Percentiles rank a stretch among this genome's conserved stretches.
These are phyloP conservation scores for Cercospora janseana DNA, from an alignment of 2,329 filamentous ascomycete species.

Conservation along the genomic window DNA sequence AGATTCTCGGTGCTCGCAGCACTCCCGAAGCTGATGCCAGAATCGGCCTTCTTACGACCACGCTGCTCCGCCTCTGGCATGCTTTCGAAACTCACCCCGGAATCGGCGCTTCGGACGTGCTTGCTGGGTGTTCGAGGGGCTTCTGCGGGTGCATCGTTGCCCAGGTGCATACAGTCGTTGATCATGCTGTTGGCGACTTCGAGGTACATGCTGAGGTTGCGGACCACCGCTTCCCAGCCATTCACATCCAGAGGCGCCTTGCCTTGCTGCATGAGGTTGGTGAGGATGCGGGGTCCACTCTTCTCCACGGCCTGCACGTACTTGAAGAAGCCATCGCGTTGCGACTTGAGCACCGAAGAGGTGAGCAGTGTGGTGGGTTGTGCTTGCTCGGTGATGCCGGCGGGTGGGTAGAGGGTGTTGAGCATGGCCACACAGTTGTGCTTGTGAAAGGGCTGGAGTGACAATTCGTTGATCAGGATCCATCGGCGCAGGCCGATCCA, in stretches of 20 bases:
- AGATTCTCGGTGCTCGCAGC: conserved; percentile 9
- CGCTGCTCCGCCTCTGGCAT: conserved; percentile 20
- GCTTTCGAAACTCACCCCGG: conserved; percentile 61
- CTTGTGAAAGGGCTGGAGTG: conserved; percentile 61
- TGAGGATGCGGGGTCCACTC: conserved; percentile 54
- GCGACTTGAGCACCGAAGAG: conserved; percentile 51
- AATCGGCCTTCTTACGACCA: conserved; percentile 11
- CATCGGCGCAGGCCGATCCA: conserved; percentile 63
- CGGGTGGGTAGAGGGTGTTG: conserved; percentile 64
- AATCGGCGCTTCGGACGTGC: conserved; percentile 60
- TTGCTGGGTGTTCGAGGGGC: conserved; percentile 27
- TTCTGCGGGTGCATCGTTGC: conserved; percentile 24
- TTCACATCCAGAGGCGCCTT: conserved; percentile 52
- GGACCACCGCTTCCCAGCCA: conserved; percentile 53
- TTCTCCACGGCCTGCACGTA: conserved; percentile 60
- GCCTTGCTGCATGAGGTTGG: conserved; percentile 54
- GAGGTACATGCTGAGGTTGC: conserved; percentile 58
- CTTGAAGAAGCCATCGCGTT: conserved; percentile 62
- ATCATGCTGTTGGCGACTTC: conserved; percentile 60
- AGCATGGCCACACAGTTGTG: conserved; percentile 66
- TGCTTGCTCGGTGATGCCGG: conserved; percentile 39
- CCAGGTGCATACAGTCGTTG: conserved; percentile 56
- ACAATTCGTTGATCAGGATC: conserved; percentile 65
- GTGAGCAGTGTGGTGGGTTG: conserved; percentile 55
- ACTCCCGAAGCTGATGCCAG: conserved; percentile 12